phyloP scores from a whole-genome alignment of 331 rosid genomes.

The Erythrophleum ivorense region DNA sequence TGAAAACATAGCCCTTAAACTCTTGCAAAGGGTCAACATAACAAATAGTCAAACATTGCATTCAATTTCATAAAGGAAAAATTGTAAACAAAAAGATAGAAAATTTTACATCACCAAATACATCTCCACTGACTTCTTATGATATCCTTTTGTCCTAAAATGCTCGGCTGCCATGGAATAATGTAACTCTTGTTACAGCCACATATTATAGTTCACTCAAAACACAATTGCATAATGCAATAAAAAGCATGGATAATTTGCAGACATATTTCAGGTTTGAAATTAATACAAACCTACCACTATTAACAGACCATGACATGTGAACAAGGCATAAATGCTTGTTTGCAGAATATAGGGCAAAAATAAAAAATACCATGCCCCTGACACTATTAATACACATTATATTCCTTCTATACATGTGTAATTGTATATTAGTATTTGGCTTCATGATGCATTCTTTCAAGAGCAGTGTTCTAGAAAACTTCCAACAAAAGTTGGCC shows the following conservation, averaged over 20 bases:
- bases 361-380: neutral
- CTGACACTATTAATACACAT: neutral
- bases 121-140: conserved; percentile 23
- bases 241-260: neutral
- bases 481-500: neutral
- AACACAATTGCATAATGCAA: neutral
- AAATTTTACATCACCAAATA: neutral
- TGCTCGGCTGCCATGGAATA: conserved; percentile 7
- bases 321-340: neutral
- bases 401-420: neutral
- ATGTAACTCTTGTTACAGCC: neutral
- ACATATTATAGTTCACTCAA: neutral
- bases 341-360: neutral
- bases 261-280: neutral
- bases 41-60: neutral
- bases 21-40: conserved; percentile 30
- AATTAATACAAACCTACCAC: neutral
- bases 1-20: conserved; percentile 62
- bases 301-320: neutral
- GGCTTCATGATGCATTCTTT: neutral
- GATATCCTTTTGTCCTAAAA: conserved; percentile 25
- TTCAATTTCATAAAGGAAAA: neutral
- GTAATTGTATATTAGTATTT: neutral
- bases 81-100: neutral
- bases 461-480: neutral